Evolutionary conservation across 352 stramenopile species (phyloP), one percentile per base, ranked within the genome.

Genomic region (Globisporangium ultimum): DNA sequence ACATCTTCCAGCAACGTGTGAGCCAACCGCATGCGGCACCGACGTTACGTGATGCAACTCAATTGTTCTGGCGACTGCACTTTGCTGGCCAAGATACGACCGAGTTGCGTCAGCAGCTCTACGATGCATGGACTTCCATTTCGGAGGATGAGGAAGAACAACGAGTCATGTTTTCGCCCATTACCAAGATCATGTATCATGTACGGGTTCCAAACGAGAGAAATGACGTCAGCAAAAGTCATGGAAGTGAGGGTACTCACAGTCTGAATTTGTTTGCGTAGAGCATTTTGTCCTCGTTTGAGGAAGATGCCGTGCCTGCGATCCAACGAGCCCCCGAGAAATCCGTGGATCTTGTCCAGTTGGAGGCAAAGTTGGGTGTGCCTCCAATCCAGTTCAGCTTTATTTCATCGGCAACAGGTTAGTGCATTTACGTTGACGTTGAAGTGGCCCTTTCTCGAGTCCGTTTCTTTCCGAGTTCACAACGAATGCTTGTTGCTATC

Each of bases 21-120:
- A 57, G 53, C 6, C 63, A 88, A 9, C 70, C 53, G n/a, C 78
- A 92, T 58, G 74, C 82, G 9, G 66, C 84, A 14, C 68, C 63
- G 6, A 82, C 73, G n/a, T 60, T 94, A 14, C 78, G 75, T 38
- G 82, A 95, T 24, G 78, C 76, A 1, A 93, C 82, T 10, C 86
- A 95, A 60, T 67, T 95, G 22, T 93, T 87, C 55, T 95, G 86
- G 86, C 84, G 86, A 38, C 68, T 95, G 36, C 80, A 85, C 12
- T 91, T 95, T 57, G 83, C 80, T 10, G 80, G 77, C 6, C 70
- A 91, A 21, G 77, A 91, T 45, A 76, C 71, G 0, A 57, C 54
- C 6, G 67, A 83, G 48, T 56, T 91, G 55, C 70, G 76, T 20
- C 64, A 89, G n/a, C 75, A 84, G 41, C 74, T 93, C 9, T 47